A percentile compares a stretch with the other conserved stretches of the same genome.
Conservation (phyloP, 345 rosid genomes). For the Streptanthus diversifolius region DNA sequence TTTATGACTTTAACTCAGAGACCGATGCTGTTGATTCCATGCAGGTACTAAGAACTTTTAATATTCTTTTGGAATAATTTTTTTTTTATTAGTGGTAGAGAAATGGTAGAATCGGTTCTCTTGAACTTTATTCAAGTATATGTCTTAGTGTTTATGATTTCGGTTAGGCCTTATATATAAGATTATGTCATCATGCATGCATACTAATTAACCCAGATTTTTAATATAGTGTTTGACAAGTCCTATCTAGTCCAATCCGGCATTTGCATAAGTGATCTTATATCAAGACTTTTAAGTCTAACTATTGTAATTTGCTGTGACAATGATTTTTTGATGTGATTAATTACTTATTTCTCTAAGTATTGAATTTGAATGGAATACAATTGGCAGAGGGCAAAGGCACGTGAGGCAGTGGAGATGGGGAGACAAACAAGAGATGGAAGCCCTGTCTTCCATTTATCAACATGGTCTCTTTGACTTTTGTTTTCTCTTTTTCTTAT, state of each 20-base stretch:
- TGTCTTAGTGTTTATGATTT: neutral
- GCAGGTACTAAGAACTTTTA: conserved; percentile 30
- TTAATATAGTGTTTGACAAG: neutral
- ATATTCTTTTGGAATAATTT: neutral
- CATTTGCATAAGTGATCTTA: neutral
- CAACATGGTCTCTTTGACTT: conserved; percentile 45
- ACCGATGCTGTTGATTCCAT: conserved; percentile 55
- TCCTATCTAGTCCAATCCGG: neutral
- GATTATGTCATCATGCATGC: neutral
- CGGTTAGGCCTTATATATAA: neutral
- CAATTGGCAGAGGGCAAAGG: conserved; percentile 50
- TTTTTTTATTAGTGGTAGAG: neutral
- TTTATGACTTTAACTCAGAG: conserved; percentile 68
- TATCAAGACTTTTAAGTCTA: neutral
- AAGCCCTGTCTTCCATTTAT: conserved; percentile 47
- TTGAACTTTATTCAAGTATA: neutral
- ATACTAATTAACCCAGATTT: neutral
- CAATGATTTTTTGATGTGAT: neutral
- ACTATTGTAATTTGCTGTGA: neutral
- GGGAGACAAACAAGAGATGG: conserved; percentile 46
- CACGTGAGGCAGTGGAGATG: conserved; percentile 53
- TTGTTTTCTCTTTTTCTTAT: conserved; percentile 18
- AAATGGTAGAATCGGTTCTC: neutral
- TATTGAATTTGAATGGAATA: neutral
- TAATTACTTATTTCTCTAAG: neutral